Conservation (phyloP, 441 rosid genomes). For the Arabidopsis hybrid region DNA sequence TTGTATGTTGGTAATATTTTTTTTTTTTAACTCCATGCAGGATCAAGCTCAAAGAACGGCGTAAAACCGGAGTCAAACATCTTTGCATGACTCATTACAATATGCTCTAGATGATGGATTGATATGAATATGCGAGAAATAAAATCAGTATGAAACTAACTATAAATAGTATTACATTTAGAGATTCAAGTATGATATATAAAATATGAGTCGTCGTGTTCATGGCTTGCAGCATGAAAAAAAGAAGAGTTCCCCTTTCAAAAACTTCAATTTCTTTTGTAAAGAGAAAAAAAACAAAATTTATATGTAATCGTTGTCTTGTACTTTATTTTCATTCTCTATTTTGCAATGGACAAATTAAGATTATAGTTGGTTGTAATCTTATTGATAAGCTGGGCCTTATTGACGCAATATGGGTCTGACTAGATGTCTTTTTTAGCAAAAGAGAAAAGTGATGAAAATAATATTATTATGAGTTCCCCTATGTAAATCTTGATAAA, state of each 20-base stretch:
- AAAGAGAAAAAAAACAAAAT: background rate
- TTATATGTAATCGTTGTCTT: conserved; percentile 16
- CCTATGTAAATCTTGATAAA: background rate
- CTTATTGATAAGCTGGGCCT: background rate
- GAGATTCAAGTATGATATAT: too few relatives aligned
- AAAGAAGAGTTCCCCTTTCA: conserved; percentile 42
- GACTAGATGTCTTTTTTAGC: background rate
- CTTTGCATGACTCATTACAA: background rate
- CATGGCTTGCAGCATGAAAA: background rate
- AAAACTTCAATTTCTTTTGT: conserved; percentile 43
- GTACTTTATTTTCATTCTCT: conserved; percentile 14
- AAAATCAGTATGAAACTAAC: too few relatives aligned
- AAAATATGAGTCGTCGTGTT: background rate
- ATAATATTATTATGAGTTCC: background rate
- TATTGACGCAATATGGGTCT: background rate
- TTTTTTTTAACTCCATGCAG: conserved; percentile 32
- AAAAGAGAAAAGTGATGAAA: background rate
- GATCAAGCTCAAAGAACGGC: conserved; percentile 17
- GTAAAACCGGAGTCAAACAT: conserved; percentile 22
- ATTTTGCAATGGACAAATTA: conserved; percentile 5
- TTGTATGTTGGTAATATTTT: conserved; percentile 1
- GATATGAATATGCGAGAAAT: conserved; percentile 14
- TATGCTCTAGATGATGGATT: conserved; percentile 12
- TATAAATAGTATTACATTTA: too few relatives aligned
- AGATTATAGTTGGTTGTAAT: conserved; percentile 10